Evolutionary conservation across 176 grass and related monocot genomes (phyloP).

Genomic region (Calamus simplicifolius): DNA sequence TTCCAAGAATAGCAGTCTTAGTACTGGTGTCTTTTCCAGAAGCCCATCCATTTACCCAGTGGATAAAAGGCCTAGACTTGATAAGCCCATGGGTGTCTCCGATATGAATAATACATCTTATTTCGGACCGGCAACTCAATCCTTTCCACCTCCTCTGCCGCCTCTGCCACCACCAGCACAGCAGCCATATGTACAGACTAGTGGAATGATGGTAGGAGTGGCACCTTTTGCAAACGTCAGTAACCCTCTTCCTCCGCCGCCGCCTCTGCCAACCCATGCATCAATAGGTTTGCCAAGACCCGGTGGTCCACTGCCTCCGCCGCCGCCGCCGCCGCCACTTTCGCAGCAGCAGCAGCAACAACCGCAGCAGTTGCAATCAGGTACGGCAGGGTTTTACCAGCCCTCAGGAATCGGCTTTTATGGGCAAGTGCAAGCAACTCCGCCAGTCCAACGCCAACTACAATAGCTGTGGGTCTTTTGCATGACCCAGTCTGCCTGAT

Average conservation of each 20-base stretch:
- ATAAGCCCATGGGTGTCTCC: slow-evolving; percentile 24
- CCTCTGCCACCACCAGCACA: slow-evolving; percentile 14
- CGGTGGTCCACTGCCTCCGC: slow-evolving; percentile 33
- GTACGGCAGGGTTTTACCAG: slow-evolving; percentile 53
- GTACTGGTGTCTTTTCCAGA: slow-evolving; percentile 32
- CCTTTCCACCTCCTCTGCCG: no score
- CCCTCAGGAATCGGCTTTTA: slow-evolving; percentile 58
- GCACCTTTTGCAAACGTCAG: slow-evolving; percentile 40
- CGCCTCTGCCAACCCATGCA: slow-evolving; percentile 35
- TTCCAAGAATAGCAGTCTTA: slow-evolving; percentile 23
- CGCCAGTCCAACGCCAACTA: slow-evolving; percentile 53
- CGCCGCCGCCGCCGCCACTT: background rate
- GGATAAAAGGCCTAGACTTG: slow-evolving; percentile 70
- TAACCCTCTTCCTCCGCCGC: slow-evolving; percentile 42
- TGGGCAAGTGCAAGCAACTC: slow-evolving; percentile 50
- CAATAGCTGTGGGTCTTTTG: slow-evolving; percentile 10
- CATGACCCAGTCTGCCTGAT: slow-evolving; percentile 29
- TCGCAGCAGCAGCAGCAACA: slow-evolving; percentile 21
- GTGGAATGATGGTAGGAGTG: slow-evolving; percentile 48
- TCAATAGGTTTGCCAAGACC: slow-evolving; percentile 26
- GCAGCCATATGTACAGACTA: slow-evolving; percentile 53
- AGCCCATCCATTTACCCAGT: slow-evolving; percentile 45
- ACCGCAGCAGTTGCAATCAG: slow-evolving; percentile 18
- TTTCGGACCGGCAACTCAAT: slow-evolving; percentile 22
- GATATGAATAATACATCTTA: slow-evolving; percentile 35